Conservation (phyloP, 768 basidiomycete genomes). For the Rhizopogon vesiculosus region DNA sequence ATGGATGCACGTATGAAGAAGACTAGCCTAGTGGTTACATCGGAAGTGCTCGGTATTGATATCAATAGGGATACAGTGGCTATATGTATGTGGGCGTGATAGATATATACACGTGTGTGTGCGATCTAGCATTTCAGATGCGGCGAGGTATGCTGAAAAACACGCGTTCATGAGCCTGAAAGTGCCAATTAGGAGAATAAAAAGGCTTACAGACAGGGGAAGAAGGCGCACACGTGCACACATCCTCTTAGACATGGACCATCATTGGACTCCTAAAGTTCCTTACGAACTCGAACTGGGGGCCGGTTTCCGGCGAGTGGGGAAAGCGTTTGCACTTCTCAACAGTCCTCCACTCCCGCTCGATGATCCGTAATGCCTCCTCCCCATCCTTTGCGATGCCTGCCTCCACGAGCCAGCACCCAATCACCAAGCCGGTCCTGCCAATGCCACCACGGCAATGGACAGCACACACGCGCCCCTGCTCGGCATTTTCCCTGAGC, state of each 20-base stretch:
- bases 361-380: conserved; percentile 62
- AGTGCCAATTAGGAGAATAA: background rate
- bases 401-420: conserved; percentile 75
- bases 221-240: background rate
- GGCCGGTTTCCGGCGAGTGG: conserved; percentile 74
- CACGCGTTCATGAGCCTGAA: background rate
- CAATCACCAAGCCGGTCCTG: conserved; percentile 56
- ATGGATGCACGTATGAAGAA: background rate
- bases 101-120: background rate
- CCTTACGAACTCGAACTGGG: conserved; percentile 72
- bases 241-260: background rate
- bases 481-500: conserved; percentile 52
- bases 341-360: conserved; percentile 66
- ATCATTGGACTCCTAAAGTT: conserved; percentile 34
- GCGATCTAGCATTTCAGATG: background rate
- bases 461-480: conserved; percentile 62
- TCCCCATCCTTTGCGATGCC: conserved; percentile 56
- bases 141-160: background rate
- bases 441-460: conserved; percentile 82
- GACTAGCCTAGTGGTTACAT: background rate
- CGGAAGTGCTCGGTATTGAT: background rate
- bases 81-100: background rate
- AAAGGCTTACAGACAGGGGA: background rate
- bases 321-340: conserved; percentile 76
- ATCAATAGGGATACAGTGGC: background rate